Base-by-base conservation (phyloP, 2,329 filamentous ascomycete genomes). In the Magnaporthales sp. region DNA sequence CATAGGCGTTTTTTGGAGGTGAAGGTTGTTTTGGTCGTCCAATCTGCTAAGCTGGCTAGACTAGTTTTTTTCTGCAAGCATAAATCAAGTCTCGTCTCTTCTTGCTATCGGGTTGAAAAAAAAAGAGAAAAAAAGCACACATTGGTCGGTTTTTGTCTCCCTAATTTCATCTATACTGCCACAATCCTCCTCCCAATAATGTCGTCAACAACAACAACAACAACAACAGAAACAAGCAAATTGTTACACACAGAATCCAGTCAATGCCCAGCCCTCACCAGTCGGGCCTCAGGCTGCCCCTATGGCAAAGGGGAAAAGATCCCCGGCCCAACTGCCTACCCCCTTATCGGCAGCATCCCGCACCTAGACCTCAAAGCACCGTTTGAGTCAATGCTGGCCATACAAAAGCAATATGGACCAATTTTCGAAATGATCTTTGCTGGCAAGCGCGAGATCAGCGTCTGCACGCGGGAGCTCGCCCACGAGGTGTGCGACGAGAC, bases 361-460 rank as follows among this genome's bases (percentile, higher is more conserved):
- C 61, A 63, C 10, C 61, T 63, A 11, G 61, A 63, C n/a, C 30
- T 63, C 29, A 63, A 63, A 10, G 61, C 61, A 2, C 61, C 61
- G 3, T 63, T 63, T 32, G 61, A 63, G 19, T 63, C 61, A 3
- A 63, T 63, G 61, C 19, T 63, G n/a, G 10, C 11, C 13, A 32
- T 63, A 5, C 61, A 63, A 24, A 63, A 62, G 8, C 29, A 38
- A 9, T 63, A 63, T 19, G 61, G 61, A 15, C 61, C 61, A 6
- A 38, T 63, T 19, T 63, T 62, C 30, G 29, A 38, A 29, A 63
- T 63, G 61, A 29, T 63, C 11, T 63, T 63, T 63, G 61, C 61
- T 19, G 61, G 61, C 13, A 63, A 63, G 61, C 61, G 61, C 30
- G 61, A 63, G 61, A 63, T 63, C 29, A 63, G 61, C 30, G 61